These are phyloP conservation scores for Penicillium sp. DNA, from an alignment of 2,329 filamentous ascomycete species.

Conservation along the genomic window DNA sequence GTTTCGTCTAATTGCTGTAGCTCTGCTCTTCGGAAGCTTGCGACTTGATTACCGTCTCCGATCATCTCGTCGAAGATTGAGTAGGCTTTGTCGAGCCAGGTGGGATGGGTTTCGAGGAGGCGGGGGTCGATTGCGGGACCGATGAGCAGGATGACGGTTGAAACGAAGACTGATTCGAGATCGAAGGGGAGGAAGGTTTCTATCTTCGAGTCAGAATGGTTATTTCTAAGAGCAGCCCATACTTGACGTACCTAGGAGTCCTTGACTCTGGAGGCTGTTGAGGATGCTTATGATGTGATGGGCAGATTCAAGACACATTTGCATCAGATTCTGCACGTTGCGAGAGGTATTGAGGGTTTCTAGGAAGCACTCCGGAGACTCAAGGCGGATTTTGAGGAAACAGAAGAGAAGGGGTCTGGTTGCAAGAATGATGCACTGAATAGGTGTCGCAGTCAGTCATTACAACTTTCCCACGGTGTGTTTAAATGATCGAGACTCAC, in stretches of 20 bases:
- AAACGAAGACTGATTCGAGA: conserved; percentile 48
- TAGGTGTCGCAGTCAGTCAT: not conserved
- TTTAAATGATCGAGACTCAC: conserved; percentile 19
- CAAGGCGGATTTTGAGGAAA: conserved; percentile 42
- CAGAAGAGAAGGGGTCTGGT: conserved; percentile 47
- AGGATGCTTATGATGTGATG: conserved; percentile 49
- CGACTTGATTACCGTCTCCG: conserved; percentile 49
- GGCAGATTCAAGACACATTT: conserved; percentile 47
- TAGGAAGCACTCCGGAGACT: conserved; percentile 28
- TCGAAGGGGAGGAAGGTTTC: conserved; percentile 54
- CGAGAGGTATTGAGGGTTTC: conserved; percentile 37
- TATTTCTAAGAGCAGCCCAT: accelerated
- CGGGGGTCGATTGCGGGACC: conserved; percentile 39
- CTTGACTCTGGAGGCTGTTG: conserved; percentile 47
- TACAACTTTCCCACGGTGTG: not conserved
- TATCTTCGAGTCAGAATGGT: conserved; percentile 21
- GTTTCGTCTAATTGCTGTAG: conserved; percentile 43
- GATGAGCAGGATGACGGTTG: conserved; percentile 46
- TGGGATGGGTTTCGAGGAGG: conserved; percentile 36
- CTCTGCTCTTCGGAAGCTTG: conserved; percentile 47
- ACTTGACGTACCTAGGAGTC: conserved; percentile 46
- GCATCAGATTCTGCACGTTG: conserved; percentile 41
- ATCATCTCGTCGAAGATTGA: conserved; percentile 52
- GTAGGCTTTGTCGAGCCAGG: conserved; percentile 47
- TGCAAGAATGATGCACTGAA: conserved; percentile 45